A percentile compares a stretch with the other conserved stretches of the same genome.
Evolutionary conservation across 345 rosid genomes (phyloP).

Genomic region (Aurinia saxatilis): DNA sequence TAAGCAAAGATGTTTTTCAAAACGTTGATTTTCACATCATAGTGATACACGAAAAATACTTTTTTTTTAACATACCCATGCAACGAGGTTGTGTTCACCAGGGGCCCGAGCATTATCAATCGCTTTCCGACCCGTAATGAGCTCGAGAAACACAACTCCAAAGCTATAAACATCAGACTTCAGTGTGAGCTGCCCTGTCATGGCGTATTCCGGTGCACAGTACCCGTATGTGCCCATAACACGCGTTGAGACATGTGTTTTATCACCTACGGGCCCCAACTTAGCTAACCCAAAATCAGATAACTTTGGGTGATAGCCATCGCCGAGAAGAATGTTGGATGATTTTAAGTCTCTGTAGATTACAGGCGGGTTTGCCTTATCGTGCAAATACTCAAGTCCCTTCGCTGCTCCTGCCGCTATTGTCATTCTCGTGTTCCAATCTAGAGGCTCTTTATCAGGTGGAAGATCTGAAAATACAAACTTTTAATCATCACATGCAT

Average conservation of each 20-base stretch:
- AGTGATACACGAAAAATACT: not conserved
- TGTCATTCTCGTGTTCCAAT: conserved; percentile 97
- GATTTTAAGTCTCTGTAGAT: conserved; percentile 94
- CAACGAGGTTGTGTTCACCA: conserved; percentile 94
- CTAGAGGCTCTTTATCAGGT: conserved; percentile 68
- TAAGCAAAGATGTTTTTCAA: not conserved
- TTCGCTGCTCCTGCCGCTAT: conserved; percentile 99
- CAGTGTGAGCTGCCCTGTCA: conserved; percentile 96
- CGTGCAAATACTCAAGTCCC: conserved; percentile 94
- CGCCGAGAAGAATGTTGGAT: conserved; percentile 89
- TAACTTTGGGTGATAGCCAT: conserved; percentile 84
- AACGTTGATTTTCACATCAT: conserved; percentile 1
- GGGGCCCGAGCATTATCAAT: conserved; percentile 72
- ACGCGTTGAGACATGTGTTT: conserved; percentile 96
- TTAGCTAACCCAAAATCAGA: conserved; percentile 98
- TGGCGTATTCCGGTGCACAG: conserved; percentile 98
- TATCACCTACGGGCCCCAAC: conserved; percentile 96
- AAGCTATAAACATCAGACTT: conserved; percentile 97
- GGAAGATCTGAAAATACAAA: conserved; percentile 59
- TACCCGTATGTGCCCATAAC: conserved; percentile 99
- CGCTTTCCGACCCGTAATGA: conserved; percentile 95
- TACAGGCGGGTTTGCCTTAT: conserved; percentile 95
- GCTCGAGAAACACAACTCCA: conserved; percentile 96
- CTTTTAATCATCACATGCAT: not conserved
- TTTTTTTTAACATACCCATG: conserved; percentile 60